Base-by-base conservation (phyloP, 176 grass and related monocot genomes). In the Elaeis guineensis region DNA sequence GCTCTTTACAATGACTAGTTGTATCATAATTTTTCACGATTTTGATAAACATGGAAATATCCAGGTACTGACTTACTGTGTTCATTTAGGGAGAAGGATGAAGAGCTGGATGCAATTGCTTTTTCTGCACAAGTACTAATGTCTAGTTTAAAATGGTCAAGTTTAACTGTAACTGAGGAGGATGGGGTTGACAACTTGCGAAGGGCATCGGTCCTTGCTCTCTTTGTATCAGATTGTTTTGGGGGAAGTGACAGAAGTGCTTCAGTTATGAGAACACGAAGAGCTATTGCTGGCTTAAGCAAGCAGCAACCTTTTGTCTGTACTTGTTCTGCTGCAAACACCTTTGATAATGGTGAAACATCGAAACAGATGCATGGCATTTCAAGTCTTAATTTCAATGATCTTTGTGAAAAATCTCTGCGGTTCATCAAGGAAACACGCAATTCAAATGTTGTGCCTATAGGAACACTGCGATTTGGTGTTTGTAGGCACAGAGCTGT, bases 141-240 rank as follows among this genome's bases (percentile, higher is more conserved):
- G 59, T 90, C 92, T 77, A 91, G 63, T 75, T 84, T 97, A 66
- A 83, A 61, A 66, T 75, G 70, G 57, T 76, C 81, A 55, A 78
- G 68, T 55, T 63, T 61, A 77, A 78, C 54, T 7, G 57, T 73
- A 75, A 77, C 49, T 21, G 83, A 91, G 25, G 86, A 85, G 35
- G 76, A 83, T 68, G 70, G 66, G 65, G 76, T 72, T 49, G 69
- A 80, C 55, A 78, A 98, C 68, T 72, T 91, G 50, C 52, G 78
- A 56, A 89, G 87, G 72, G 84, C 81, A 35, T 98, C 93, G 24
- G 69, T 92, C 70, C 76, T 98, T 55, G 83, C 93, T 59, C 83
- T 98, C 59, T 98, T 98, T 78, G 93, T 98, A 72, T 98, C 93
- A 28, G 93, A 98, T 74, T 98, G 87, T 67, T 92, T 98, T 83